Evolutionary conservation across 176 grass and related monocot genomes (phyloP), one percentile per base, ranked within the genome.

Genomic region (Luzula sylvatica): DNA sequence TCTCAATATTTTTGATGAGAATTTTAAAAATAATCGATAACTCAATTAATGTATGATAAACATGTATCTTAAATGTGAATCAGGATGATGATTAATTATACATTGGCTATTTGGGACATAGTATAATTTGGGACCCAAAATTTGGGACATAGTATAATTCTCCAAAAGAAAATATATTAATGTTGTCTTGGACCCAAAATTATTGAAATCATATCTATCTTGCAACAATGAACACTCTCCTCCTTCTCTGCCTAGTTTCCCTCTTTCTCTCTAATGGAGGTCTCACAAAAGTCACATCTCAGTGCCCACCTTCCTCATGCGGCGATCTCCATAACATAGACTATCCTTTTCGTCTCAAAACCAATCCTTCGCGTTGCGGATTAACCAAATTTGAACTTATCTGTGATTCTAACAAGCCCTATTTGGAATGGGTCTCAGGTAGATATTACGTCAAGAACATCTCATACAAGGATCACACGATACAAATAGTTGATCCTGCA

Each of bases 301-400:
- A 1, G 16, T 65, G 68, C 35, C 50, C 20, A 62, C 13, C 50
- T 5, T 87, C 73, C 61, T 76, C 63, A 0, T 87, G 77, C 5
- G 77, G 68, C 0, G 8, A 3, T 60, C 48, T 77, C 14, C 13
- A 30, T 0, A 0, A 48, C 3, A 14, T 85, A 6, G 8, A 4
- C 0, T 17, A 1, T 3, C 75, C 81, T 5, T 84, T 75, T 22
- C 52, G 46, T 11, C 57, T 29, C 16, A 26, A 17, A 45, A 55
- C 42, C 0, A 56, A 87, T 57, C 64, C 67, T 0, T 17, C 29
- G 2, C 26, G 25, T 3, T 87, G 72, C 2, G 77, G 72, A 7
- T 6, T 18, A 15, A 16, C 2, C 46, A 7, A 45, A 0, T 77
- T 76, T 0, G 27, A 73, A 18, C 56, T 87, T 0, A 0, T 16